Base-by-base conservation (phyloP, 345 rosid genomes). In the Eutrema japonicum region DNA sequence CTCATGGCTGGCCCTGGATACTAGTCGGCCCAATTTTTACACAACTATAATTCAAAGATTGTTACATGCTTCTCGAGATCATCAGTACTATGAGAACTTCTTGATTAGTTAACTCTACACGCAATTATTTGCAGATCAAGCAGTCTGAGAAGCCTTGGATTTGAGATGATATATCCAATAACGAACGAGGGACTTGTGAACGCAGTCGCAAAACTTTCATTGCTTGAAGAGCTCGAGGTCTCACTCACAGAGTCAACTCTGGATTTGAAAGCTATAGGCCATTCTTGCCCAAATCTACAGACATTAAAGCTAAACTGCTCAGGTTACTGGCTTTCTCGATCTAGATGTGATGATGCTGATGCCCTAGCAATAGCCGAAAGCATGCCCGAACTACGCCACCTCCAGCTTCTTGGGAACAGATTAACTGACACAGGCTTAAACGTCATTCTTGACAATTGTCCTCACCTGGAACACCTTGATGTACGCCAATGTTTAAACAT, bases 141-240 rank as follows among this genome's bases (percentile, higher is more conserved):
- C 49, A 60, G 8, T 51, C 83, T 89, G 38, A 85, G 71, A 60
- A 57, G 74, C 41, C 87, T 87, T 58, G 67, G 79, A 26, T 78
- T 91, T 18, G 70, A 55, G 8, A 18, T 1, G 6, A 81, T 85
- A 68, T 0, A 55, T 56, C 0, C 7, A 16, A 53, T 89, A 45
- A 60, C 87, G 1, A 81, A 83, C 33, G 64, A 70, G 18, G 89
- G 85, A 54, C 53, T 86, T 57, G 51, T 48, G 74, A 64, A 77
- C 4, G 82, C 82, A 36, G 85, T 82, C 54, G 18, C 47, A 37
- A 84, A 76, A 43, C 73, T 85, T 66, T 83, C 86, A 22, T 67
- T 76, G 59, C 82, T 91, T 5, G 91, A 91, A 80, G 89, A 81
- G 13, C 84, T 91, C 7, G 89, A 87, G 26, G 32, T 85, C 64